Evolutionary conservation across 2,329 filamentous ascomycete genomes (phyloP), one percentile per base, ranked within the genome.

Genomic region (Bipolaris zeicola): DNA sequence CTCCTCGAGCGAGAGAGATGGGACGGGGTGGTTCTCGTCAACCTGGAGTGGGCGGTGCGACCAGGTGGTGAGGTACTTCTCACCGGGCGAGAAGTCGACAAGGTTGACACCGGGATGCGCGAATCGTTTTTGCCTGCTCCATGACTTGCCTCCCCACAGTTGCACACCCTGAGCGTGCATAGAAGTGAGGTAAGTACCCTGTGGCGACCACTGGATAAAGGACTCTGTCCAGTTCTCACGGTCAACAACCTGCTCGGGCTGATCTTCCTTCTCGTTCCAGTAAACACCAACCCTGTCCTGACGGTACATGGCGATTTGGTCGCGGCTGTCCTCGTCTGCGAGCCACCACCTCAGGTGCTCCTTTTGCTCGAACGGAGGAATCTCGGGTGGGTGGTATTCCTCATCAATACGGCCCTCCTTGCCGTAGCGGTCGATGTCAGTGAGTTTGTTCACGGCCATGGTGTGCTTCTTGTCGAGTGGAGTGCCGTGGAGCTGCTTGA

Each of bases 261-360:
- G 79, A 58, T 97, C 93, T 79, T 90, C 94, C 80, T 96, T 95
- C 83, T 96, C 96, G 82, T 98, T 98, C 94, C 94, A 99, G 83
- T 90, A 96, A 5, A 99, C 90, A 57, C 92, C 93, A 36, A 99
- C 95, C 61, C 89, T 89, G 50, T 99, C 95, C 66, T 89, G 90
- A 50, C 91, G 89, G 83, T 90, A 97, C 86, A 98, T 92, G 76
- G 91, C 91, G 70, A 98, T 95, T 81, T 99, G 94, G 76, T 99
- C 95, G 61, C 95, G 88, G 65, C 92, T 92, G 66, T 92, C 92
- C 56, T 89, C 83, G 73, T 99, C 95, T 64, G 89, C 90, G 69
- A 99, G 82, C 88, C 92, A 99, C 76, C 91, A 98, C 74, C 93
- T 87, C 70, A 98, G 81, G 77, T 99, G 95, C 80, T 98, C 94